These are phyloP conservation scores for Aquilaria sinensis DNA, from an alignment of 345 rosid genomes.

Conservation along the genomic window DNA sequence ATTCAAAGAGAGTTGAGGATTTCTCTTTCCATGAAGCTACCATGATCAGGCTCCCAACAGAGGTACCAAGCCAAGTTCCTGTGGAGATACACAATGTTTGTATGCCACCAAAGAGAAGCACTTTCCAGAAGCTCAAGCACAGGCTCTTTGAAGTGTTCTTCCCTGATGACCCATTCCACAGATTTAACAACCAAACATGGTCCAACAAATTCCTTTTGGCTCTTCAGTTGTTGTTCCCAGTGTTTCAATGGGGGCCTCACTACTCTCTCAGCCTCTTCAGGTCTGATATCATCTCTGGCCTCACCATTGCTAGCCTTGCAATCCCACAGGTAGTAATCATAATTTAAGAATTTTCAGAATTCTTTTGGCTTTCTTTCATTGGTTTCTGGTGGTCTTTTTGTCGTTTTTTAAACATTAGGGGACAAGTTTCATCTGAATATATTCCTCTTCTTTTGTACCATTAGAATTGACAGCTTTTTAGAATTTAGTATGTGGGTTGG, in stretches of 20 bases:
- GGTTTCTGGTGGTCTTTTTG: not conserved
- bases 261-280: conserved; percentile 55
- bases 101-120: conserved; percentile 59
- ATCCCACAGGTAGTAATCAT: conserved; percentile 79
- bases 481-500: conserved; percentile 3
- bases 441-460: conserved; percentile 21
- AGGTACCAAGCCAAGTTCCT: conserved; percentile 8
- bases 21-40: conserved; percentile 23
- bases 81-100: conserved; percentile 57
- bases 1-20: conserved; percentile 46
- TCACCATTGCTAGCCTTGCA: conserved; percentile 99
- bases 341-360: not conserved
- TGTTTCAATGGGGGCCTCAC: conserved; percentile 72
- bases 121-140: conserved; percentile 55
- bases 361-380: not conserved
- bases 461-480: conserved; percentile 12
- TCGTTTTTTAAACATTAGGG: not conserved
- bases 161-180: conserved; percentile 91
- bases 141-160: conserved; percentile 70
- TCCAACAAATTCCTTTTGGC: conserved; percentile 44
- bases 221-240: conserved; percentile 71
- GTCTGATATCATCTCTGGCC: conserved; percentile 90
- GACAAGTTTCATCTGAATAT: conserved; percentile 13
- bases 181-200: conserved; percentile 74
- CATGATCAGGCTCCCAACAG: conserved; percentile 17